Evolutionary conservation across 805 yeast species (phyloP), one percentile per base, ranked within the genome.

Genomic region (Priceomyces fermenticarens): DNA sequence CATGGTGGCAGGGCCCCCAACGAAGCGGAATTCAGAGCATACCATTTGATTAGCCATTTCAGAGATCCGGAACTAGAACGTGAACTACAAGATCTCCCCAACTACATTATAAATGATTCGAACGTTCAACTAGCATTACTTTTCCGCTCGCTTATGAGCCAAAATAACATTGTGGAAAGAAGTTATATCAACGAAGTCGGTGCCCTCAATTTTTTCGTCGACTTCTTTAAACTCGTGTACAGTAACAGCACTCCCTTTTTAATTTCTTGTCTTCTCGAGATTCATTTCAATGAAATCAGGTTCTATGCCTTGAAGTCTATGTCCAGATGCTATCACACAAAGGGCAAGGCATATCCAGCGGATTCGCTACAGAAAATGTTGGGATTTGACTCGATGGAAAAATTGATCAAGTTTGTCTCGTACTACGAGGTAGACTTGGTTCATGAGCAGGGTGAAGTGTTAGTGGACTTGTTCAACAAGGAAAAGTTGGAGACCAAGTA

Each of bases 1-100:
- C 73, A 75, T 43, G 91, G 89, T 2, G 81, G 87, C 0, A 45
- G 44, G 4, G 78, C 86, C 32, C 86, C 89, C 0, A 87, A 88
- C 52, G 98, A 93, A 62, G 86, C 97, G 0, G 99, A 93, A 57
- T 88, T 93, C 55, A 75, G 97, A 51, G 90, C 96, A 0, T 93
- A 90, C 58, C 84, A 88, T 42, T 64, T 93, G 14, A 55, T 93
- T 12, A 79, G 89, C 49, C 91, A 88, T 51, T 64, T 87, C 7
- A 72, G 87, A 50, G 97, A 93, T 57, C 83, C 93, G 0, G 97
- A 89, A 50, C 65, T 87, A 36, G 97, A 88, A 47, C 71, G 89
- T 40, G 85, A 78, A 46, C 57, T 85, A 9, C 95, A 88, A 56
- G 65, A 70, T 11, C 61, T 89, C 30, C 96, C 97, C 0, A 41